Evolutionary conservation across 1,139 yeast species (phyloP), one percentile per base, ranked within the genome.

Genomic region (Nakaseomyces glabratus): DNA sequence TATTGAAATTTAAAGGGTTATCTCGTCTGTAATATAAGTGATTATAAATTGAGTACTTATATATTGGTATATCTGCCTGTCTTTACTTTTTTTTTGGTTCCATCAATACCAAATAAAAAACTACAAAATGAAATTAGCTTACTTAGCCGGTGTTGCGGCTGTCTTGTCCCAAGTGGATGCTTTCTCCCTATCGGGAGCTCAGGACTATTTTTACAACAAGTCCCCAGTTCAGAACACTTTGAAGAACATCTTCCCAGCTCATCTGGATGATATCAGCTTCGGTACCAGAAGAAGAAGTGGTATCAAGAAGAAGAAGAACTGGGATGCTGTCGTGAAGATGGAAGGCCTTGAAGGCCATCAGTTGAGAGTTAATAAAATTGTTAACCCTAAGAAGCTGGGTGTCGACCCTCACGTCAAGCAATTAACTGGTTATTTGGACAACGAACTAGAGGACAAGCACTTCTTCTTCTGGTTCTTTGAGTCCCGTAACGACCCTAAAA

Each of bases 391-490:
- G 41, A 63, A 62, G 25, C 69, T 84, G 49, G 93, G 88, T 20
- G 60, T 86, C 42, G 96, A 86, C 61, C 64, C 66, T 28, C 63
- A 59, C 38, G 86, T 79, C 35, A 77, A 79, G 54, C 95, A 85
- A 60, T 79, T 76, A 57, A 73, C 93, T 29, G 96, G 96, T 38
- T 86, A 86, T 60, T 69, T 86, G 54, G 95, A 86, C 56, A 79
- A 82, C 35, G 76, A 73, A 14, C 28, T 14, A 42, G 82, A 78
- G 47, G 93, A 81, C 52, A 85, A 84, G 63, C 95, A 85, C 60
- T 73, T 79, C 54, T 80, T 79, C 61, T 80, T 69, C 61, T 76
- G 94, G 93, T 76, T 79, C 51, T 85, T 86, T 52, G 95, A 85
- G 60, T 78, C 93, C 37, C 76, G 96, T 65, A 82, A 81, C 54